These are phyloP conservation scores for Metschnikowia rubicola DNA, from an alignment of 805 yeast species.

Conservation along the genomic window DNA sequence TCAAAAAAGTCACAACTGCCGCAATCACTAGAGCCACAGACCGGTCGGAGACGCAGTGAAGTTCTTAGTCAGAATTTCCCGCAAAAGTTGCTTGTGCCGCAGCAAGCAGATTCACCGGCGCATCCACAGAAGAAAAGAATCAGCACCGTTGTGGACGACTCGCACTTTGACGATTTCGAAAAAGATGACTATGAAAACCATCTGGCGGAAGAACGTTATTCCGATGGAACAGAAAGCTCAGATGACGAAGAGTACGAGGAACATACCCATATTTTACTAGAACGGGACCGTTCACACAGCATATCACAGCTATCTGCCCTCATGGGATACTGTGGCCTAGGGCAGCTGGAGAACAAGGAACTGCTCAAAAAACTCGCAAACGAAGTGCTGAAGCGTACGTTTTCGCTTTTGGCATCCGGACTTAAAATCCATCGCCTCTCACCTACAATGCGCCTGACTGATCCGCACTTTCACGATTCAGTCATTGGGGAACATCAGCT, in stretches of 20 bases:
- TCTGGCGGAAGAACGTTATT: neutral
- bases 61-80: neutral
- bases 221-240: neutral
- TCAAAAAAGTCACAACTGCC: neutral
- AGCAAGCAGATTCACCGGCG: neutral
- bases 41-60: neutral
- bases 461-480: slow-evolving; percentile 19
- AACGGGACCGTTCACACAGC: slow-evolving; percentile 16
- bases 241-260: slow-evolving; percentile 22
- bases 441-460: slow-evolving; percentile 18
- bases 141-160: slow-evolving; percentile 29
- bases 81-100: neutral
- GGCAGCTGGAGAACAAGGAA: slow-evolving; percentile 16
- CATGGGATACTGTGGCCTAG: slow-evolving; percentile 37
- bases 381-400: slow-evolving; percentile 34
- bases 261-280: slow-evolving; percentile 27
- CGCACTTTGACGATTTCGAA: slow-evolving; percentile 17
- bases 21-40: neutral
- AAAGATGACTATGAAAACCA: slow-evolving; percentile 16
- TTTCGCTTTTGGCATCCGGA: slow-evolving; percentile 23
- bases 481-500: slow-evolving; percentile 31
- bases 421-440: slow-evolving; percentile 26
- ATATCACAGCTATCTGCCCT: slow-evolving; percentile 26
- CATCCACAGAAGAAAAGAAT: slow-evolving; percentile 14
- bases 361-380: slow-evolving; percentile 23